Percentiles rank a stretch among this genome's conserved stretches.
phyloP scores from a whole-genome alignment of 805 yeast species.

The Soucietia sequanensis region DNA sequence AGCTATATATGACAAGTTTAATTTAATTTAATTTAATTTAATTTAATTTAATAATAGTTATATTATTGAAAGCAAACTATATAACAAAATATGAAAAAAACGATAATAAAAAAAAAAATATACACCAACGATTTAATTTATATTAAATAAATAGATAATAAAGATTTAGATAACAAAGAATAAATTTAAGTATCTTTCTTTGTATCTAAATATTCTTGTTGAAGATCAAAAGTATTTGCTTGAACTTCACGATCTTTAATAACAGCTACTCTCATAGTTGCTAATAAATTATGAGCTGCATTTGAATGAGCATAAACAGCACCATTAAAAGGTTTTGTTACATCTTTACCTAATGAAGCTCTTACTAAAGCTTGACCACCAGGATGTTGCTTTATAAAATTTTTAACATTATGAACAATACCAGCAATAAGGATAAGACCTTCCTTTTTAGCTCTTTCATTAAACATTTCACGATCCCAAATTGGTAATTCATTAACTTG shows the following conservation, averaged over 20 bases:
- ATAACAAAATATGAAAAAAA: too few relatives aligned
- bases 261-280: constrained; percentile 80
- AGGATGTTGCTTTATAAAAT: constrained; percentile 73
- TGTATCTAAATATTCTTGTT: constrained; percentile 45
- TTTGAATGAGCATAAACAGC: constrained; percentile 84
- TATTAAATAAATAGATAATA: too few relatives aligned
- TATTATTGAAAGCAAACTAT: too few relatives aligned
- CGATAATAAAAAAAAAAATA: constrained; percentile 1
- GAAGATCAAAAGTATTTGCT: constrained; percentile 51
- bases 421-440: constrained; percentile 75
- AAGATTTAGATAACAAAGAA: too few relatives aligned
- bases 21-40: too few relatives aligned
- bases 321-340: constrained; percentile 81
- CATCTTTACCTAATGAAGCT: constrained; percentile 77
- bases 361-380: constrained; percentile 76
- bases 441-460: constrained; percentile 47
- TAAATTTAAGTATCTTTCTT: too few relatives aligned
- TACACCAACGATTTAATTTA: too few relatives aligned
- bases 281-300: constrained; percentile 81
- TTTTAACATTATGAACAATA: constrained; percentile 73
- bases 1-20: too few relatives aligned
- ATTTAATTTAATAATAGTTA: too few relatives aligned
- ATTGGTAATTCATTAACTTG: constrained; percentile 65
- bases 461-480: constrained; percentile 67
- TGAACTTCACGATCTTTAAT: constrained; percentile 64